phyloP scores from a whole-genome alignment of 345 rosid genomes.

The Lumnitzera racemosa region DNA sequence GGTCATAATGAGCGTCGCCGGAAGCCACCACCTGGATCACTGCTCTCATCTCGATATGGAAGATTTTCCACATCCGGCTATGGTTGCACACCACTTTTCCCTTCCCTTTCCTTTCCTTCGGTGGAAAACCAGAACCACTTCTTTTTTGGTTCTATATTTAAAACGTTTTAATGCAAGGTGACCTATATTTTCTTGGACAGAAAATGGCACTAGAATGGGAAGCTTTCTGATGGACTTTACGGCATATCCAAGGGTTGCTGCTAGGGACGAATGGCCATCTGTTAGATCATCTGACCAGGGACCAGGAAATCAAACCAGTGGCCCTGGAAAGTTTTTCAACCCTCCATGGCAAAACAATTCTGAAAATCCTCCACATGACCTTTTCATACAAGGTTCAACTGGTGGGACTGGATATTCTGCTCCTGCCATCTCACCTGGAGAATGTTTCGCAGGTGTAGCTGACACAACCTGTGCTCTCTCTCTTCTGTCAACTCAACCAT shows the following conservation, averaged over 20 bases:
- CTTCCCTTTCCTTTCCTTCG: background rate
- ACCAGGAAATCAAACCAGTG: conserved; percentile 17
- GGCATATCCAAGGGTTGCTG: conserved; percentile 32
- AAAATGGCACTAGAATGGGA: conserved; percentile 37
- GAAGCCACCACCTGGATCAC: conserved; percentile 74
- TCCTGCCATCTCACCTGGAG: conserved; percentile 44
- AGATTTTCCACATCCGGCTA: conserved; percentile 44
- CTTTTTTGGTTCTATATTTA: background rate
- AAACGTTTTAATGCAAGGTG: background rate
- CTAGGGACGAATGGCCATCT: conserved; percentile 32
- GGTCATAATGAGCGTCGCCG: conserved; percentile 95
- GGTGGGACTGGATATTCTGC: conserved; percentile 43
- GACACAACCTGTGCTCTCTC: conserved; percentile 98
- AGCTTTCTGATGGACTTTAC: conserved; percentile 52
- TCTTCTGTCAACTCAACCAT: conserved; percentile 98
- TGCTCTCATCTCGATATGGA: conserved; percentile 47
- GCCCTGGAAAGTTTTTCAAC: conserved; percentile 23
- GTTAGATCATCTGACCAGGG: conserved; percentile 24
- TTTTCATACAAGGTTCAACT: conserved; percentile 41
- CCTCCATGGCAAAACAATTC: conserved; percentile 38
- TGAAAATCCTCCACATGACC: conserved; percentile 38
- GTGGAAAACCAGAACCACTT: background rate
- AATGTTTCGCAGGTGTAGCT: conserved; percentile 57
- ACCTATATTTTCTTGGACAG: conserved; percentile 21
- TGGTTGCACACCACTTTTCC: conserved; percentile 29